Base-by-base conservation (phyloP, 345 rosid species). In the Nephelium lappaceum region DNA sequence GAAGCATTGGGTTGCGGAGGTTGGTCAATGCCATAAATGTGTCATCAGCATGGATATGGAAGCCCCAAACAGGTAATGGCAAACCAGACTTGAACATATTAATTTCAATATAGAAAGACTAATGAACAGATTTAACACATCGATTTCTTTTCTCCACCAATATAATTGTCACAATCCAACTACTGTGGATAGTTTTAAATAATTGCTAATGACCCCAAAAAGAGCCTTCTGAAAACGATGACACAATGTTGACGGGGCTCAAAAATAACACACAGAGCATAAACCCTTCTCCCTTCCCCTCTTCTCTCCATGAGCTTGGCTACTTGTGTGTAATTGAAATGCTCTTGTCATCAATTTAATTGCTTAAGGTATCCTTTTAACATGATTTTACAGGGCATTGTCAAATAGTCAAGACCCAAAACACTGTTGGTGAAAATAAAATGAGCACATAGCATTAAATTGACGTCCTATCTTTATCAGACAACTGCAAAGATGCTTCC, bases 401-500 rank as follows among this genome's bases (percentile, higher is more conserved):
- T 12, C 3, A 60, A 38, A 61, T 2, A 27, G 18, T 64, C 27
- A 64, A 65, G 25, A 14, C 43, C 18, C 1, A n/a, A 19, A 18
- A 23, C 23, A 12, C 4, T 42, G 16, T 47, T 16, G 16, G 43
- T 43, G 11, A 49, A 58, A 8, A 74, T 41, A 24, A 27, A 47
- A 74, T 10, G 19, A 19, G 43, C 19, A 25, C 19, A 74, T 63
- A 14, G 64, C 11, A 11, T 15, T 45, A 64, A 65, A 43, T 16
- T 74, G 36, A 10, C n/a, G 11, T 1, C 11, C 62, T 45, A 45
- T 72, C 71, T 70, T 25, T 25, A 18, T 27, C 58, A 45, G 24
- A 24, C 47, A 55, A 74, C 45, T 58, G 36, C 49, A 72, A 66
- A 25, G 19, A 57, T 24, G 63, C 65, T 71, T 69, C 71, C 25